Evolutionary conservation across 2,329 filamentous ascomycete species (phyloP).

Genomic region (Alternaria sp.): DNA sequence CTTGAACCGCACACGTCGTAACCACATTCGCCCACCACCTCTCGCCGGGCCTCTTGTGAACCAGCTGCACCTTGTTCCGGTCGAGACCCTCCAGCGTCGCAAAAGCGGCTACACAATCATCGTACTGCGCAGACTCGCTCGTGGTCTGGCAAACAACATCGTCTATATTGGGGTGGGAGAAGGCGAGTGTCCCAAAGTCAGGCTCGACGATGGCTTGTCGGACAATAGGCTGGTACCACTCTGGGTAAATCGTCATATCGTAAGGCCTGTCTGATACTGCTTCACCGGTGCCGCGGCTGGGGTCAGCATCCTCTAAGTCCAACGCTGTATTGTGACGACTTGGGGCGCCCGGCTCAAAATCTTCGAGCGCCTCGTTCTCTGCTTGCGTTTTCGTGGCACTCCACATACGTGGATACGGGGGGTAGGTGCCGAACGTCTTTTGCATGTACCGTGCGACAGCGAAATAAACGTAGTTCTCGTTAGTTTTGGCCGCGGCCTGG

Average conservation of each 20-base stretch:
- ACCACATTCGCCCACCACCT: background rate
- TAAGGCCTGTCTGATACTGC: fast-evolving
- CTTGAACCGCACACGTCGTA: background rate
- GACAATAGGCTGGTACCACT: background rate
- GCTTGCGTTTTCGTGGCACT: fast-evolving
- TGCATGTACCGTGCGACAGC: background rate
- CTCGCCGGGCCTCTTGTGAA: background rate
- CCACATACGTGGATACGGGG: background rate
- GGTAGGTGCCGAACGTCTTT: background rate
- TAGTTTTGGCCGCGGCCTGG: no score
- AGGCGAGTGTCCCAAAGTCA: background rate
- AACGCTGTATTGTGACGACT: no score
- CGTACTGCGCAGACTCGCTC: background rate
- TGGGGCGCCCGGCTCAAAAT: background rate
- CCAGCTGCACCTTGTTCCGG: background rate
- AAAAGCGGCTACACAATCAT: background rate
- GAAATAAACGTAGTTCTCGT: background rate
- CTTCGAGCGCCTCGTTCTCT: fast-evolving
- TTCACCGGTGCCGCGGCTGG: no score
- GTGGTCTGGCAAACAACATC: background rate
- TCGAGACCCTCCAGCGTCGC: background rate
- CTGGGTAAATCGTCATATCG: background rate
- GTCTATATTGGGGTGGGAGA: background rate
- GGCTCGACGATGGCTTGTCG: no score
- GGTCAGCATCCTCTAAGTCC: no score